Evolutionary conservation across 257 asterid species (phyloP), one percentile per base, ranked within the genome.

Genomic region (Linderniella brevidens): DNA sequence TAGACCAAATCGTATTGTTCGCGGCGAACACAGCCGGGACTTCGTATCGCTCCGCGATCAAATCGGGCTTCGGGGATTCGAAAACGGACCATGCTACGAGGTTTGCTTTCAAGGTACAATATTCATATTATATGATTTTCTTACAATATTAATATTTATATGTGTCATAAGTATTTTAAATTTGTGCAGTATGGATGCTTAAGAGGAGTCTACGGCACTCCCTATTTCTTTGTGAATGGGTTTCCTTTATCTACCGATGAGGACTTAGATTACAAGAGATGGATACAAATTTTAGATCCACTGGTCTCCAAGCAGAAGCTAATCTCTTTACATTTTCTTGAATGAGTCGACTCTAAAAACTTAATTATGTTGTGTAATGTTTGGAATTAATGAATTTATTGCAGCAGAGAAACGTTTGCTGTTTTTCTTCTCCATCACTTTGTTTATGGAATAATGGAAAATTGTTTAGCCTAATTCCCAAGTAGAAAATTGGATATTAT

Each of bases 151-250:
- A n/a, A n/a, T n/a, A n/a, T n/a, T n/a, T n/a, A n/a, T n/a, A n/a
- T n/a, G n/a, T n/a, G n/a, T 25, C 6, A 25, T 25, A 25, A 25
- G 6, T 25, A 17, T 49, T 35, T 41, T 11, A 52, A 37, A 13
- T 46, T 35, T 55, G 14, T 39, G 63, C 74, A 88, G 99, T 79
- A 70, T 62, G 96, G 96, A 37, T 69, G 99, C 70, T 13, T 76
- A 41, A 68, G 77, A 40, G 96, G 94, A 17, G 96, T 90, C 17
- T 85, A 78, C 8, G 96, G 93, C 12, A 75, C 99, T 0, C 99
- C 99, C 0, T 67, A 18, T 65, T 90, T 90, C 80, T 90, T 85
- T 12, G 80, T 85, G 10, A 90, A 90, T 14, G 99, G 99, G 19
- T 79, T 85, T 53, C 92, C 88, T 0, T 67, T 85, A 60, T 78